Evolutionary conservation across 1,284 basidiomycete genomes (phyloP).

Genomic region (Papiliotrema nemorosa): DNA sequence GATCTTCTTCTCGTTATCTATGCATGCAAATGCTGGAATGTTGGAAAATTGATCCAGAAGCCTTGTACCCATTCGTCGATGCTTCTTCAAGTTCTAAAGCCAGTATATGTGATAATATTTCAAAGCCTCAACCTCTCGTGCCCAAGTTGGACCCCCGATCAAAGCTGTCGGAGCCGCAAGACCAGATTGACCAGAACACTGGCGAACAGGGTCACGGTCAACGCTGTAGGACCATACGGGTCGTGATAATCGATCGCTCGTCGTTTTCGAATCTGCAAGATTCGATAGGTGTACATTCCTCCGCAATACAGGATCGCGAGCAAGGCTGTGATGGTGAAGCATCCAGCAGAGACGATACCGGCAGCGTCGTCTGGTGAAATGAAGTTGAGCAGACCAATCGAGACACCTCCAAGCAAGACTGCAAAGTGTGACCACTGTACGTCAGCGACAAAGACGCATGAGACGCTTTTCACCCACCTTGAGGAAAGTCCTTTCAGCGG

Average conservation of each 20-base stretch:
- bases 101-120: too few species aligned
- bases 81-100: too few species aligned
- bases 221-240: conserved; percentile 74
- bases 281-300: conserved; percentile 81
- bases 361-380: conserved; percentile 66
- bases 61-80: too few species aligned
- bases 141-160: too few species aligned
- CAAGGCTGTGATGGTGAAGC: conserved; percentile 89
- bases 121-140: too few species aligned
- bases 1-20: too few species aligned
- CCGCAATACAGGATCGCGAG: conserved; percentile 84
- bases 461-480: conserved; percentile 48
- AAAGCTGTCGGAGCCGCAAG: too few species aligned
- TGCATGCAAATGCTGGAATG: too few species aligned
- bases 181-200: conserved; percentile 74
- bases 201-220: conserved; percentile 66
- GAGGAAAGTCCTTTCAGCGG: conserved; percentile 65
- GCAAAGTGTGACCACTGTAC: conserved; percentile 81
- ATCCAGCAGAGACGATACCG: conserved; percentile 75
- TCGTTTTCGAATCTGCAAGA: conserved; percentile 67
- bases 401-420: conserved; percentile 82
- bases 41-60: too few species aligned
- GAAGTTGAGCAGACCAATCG: conserved; percentile 88
- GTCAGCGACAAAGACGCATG: conserved; percentile 10
- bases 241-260: conserved; percentile 77